These are phyloP conservation scores for Chrysoporthe deuterocubensis DNA, from an alignment of 2,329 filamentous ascomycete genomes.

Conservation along the genomic window DNA sequence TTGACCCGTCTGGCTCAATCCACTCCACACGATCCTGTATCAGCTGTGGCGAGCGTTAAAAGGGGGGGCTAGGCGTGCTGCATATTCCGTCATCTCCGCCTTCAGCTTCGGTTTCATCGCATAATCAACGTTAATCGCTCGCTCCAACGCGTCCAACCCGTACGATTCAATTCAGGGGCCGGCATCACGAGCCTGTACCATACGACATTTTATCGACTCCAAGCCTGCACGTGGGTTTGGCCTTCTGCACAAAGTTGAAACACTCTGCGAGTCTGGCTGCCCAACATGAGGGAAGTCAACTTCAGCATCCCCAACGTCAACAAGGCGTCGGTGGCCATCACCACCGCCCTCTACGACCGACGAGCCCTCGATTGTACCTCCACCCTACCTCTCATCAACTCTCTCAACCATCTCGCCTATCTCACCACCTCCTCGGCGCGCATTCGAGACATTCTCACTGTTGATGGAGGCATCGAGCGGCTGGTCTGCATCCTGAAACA, in stretches of 20 bases:
- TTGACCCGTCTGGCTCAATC: neutral
- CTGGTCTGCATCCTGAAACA: constrained; percentile 98
- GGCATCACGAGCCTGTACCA: neutral
- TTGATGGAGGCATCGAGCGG: constrained; percentile 97
- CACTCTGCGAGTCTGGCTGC: constrained; percentile 29
- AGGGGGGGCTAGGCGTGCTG: constrained; percentile 14
- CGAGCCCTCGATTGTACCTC: constrained; percentile 98
- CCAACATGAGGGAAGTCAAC: constrained; percentile 97
- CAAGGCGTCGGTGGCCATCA: constrained; percentile 92
- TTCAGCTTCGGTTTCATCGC: constrained; percentile 4
- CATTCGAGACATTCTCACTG: constrained; percentile 95
- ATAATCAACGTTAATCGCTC: constrained; percentile 17
- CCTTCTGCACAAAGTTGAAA: constrained; percentile 1
- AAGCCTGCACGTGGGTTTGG: neutral
- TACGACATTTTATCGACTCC: neutral
- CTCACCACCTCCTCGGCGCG: constrained; percentile 96
- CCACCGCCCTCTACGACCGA: constrained; percentile 95
- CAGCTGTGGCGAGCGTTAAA: constrained; percentile 23
- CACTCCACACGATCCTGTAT: constrained; percentile 18
- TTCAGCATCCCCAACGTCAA: constrained; percentile 98
- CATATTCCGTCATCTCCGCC: constrained; percentile 20
- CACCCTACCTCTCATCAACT: constrained; percentile 96
- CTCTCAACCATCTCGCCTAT: constrained; percentile 96
- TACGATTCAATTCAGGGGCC: neutral
- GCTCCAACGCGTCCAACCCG: neutral